Base-by-base conservation (phyloP, 2,329 filamentous ascomycete species). In the Sordariomycetes sp. region DNA sequence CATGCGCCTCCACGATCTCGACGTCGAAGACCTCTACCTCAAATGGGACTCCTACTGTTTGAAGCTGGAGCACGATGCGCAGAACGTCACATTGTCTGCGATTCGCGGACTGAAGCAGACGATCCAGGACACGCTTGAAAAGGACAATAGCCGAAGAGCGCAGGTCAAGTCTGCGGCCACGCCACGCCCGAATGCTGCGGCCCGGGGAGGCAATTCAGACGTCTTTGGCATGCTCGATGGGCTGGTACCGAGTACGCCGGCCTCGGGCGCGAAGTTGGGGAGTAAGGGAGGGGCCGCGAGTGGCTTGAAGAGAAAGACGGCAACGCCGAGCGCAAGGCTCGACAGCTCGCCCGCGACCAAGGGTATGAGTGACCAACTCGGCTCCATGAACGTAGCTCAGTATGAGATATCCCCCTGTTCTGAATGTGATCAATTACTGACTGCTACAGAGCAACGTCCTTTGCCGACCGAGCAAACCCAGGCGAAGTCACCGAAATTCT, bases 31-130 rank as follows among this genome's bases (percentile, higher is more conserved):
- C 54, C 69, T 96, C 18, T 95, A 86, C 59, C 95, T 86, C 75
- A 96, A 96, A 70, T 98, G 92, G 92, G 92, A 98, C 58, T 90
- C 87, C 1, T 96, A 95, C 68, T 88, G 84, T 58, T 82, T 98
- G 54, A 94, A 90, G 59, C 87, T 96, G 79, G 86, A 88, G 17
- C 65, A 76, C 31, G 86, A 93, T 37, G 82, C 86, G 37, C 79
- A 79, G 41, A 62, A 85, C 40, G 37, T 61, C 8, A 75, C 82
- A 31, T 67, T 93, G 27, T 74, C 82, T 24, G 81, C 74, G 1
- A 74, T 85, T 30, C 74, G 82, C 28, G 75, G 78, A 36, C 82
- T 98, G 54, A 94, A 94, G 57, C 83, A 86, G 51, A 81, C 85
- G 49, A 71, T 95, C 7, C 86, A 90, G 51, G 87, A 95, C 48